Percentiles rank a stretch among this genome's conserved stretches.
Evolutionary conservation across 257 asterid genomes (phyloP).

Genomic region (Verbascum thapsus): DNA sequence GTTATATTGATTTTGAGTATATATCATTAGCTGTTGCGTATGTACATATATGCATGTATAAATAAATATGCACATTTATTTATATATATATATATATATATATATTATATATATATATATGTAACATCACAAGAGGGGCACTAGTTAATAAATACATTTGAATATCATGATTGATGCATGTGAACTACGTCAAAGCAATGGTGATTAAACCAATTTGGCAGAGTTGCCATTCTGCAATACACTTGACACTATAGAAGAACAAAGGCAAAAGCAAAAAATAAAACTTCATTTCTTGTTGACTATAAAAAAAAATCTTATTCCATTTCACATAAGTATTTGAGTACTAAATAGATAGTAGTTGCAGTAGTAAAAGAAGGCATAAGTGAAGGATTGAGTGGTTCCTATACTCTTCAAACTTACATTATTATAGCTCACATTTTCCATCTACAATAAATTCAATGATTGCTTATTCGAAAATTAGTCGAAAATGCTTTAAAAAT

Average conservation of each 20-base stretch:
- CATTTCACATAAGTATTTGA: too few relatives aligned
- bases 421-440: constrained; percentile 31
- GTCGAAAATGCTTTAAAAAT: not conserved
- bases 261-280: too few relatives aligned
- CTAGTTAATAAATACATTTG: constrained; percentile 40
- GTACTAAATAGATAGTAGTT: constrained; percentile 27
- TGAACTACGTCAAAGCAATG: constrained; percentile 38
- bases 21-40: too few relatives aligned
- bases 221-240: too few relatives aligned
- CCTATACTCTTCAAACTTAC: constrained; percentile 39
- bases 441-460: not conserved
- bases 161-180: constrained; percentile 45
- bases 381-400: constrained; percentile 49
- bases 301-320: constrained; percentile 14
- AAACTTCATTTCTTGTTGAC: constrained; percentile 53
- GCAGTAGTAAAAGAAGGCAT: constrained; percentile 52
- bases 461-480: not conserved
- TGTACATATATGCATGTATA: too few relatives aligned
- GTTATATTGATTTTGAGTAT: not conserved
- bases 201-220: too few relatives aligned
- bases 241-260: too few relatives aligned
- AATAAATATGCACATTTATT: not conserved
- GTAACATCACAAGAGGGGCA: too few relatives aligned
- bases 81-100: too few relatives aligned
- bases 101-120: too few relatives aligned